Conservation (phyloP, 768 basidiomycete species). For the Mycena kentingensis region DNA sequence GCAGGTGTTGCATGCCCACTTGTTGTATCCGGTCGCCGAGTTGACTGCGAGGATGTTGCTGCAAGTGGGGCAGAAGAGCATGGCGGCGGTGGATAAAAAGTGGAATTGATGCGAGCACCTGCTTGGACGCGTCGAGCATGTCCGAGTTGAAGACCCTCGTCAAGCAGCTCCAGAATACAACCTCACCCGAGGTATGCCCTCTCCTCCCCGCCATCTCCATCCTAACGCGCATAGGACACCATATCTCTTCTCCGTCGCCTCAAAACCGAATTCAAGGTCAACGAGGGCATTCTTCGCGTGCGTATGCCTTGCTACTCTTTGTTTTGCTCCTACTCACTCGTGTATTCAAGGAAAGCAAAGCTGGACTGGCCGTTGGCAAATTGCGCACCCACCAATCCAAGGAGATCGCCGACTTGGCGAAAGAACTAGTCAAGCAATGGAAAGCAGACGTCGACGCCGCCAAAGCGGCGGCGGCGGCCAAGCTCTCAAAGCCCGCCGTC, state of each 20-base stretch:
- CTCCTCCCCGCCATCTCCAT: conserved; percentile 38
- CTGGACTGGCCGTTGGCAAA: conserved; percentile 90
- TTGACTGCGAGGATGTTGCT: conserved; percentile 81
- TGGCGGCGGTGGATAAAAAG: conserved; percentile 29
- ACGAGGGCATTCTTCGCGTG: conserved; percentile 75
- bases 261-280: conserved; percentile 69
- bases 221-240: conserved; percentile 52
- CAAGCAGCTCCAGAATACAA: conserved; percentile 71
- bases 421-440: conserved; percentile 92
- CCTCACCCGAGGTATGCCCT: conserved; percentile 56
- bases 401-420: conserved; percentile 78
- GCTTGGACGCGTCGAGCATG: conserved; percentile 38
- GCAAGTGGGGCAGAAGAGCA: conserved; percentile 96
- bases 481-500: conserved; percentile 29
- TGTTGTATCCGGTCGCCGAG: conserved; percentile 74
- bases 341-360: conserved; percentile 78
- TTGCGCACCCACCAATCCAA: conserved; percentile 73
- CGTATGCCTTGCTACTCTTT: conserved; percentile 44
- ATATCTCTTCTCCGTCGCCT: conserved; percentile 59
- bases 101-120: background rate
- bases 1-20: conserved; percentile 92
- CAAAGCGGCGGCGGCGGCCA: conserved; percentile 35
- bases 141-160: conserved; percentile 76
- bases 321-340: conserved; percentile 26
- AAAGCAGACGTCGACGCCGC: conserved; percentile 83